phyloP scores from a whole-genome alignment of 352 stramenopile species.

The Phytophthora brassicae region DNA sequence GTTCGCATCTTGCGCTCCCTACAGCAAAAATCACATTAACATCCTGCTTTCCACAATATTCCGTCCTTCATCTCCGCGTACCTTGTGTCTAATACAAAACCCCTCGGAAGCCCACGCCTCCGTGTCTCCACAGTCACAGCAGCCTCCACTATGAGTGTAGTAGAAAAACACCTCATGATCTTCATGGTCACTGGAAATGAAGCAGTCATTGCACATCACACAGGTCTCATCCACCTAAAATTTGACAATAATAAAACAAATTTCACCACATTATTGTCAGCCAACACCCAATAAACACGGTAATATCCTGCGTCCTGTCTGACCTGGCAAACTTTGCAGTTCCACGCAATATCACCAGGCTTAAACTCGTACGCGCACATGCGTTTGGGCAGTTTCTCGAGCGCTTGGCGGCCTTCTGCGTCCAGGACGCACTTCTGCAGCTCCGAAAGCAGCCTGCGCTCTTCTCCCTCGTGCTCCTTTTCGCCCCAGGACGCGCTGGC shows the following conservation, averaged over 20 bases:
- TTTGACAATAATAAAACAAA: too few relatives aligned
- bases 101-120: slow-evolving; percentile 95
- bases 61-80: slow-evolving; percentile 7
- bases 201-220: slow-evolving; percentile 98
- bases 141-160: slow-evolving; percentile 94
- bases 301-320: slow-evolving; percentile 9
- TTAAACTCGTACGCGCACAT: slow-evolving; percentile 95
- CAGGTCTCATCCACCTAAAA: slow-evolving; percentile 94
- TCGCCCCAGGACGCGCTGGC: slow-evolving; percentile 46
- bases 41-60: not conserved
- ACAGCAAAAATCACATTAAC: slow-evolving; percentile 3
- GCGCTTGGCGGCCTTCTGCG: slow-evolving; percentile 37
- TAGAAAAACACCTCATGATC: slow-evolving; percentile 95
- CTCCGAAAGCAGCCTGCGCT: slow-evolving; percentile 48
- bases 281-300: not conserved
- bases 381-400: slow-evolving; percentile 77
- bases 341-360: slow-evolving; percentile 97
- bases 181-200: slow-evolving; percentile 93
- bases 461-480: slow-evolving; percentile 54
- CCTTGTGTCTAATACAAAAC: slow-evolving; percentile 95
- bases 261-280: slow-evolving; percentile 22
- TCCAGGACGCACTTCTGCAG: slow-evolving; percentile 66
- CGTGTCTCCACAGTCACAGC: slow-evolving; percentile 97
- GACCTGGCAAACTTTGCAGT: slow-evolving; percentile 90
- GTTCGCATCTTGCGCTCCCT: slow-evolving; percentile 77